These are phyloP conservation scores for Yamadazyma membranifaciens DNA, from an alignment of 1,139 yeast genomes.

Conservation along the genomic window DNA sequence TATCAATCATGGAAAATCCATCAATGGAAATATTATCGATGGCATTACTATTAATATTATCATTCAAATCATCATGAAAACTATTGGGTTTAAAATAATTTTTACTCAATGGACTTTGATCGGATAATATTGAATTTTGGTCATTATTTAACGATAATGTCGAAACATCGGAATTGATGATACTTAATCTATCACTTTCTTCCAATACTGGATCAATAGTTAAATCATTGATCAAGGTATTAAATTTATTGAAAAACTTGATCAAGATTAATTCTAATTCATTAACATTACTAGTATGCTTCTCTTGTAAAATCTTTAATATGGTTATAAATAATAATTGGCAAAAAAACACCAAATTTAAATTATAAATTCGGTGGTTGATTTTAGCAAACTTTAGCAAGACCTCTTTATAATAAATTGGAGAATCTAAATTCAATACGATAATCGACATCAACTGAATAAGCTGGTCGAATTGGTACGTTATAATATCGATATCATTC, in stretches of 20 bases:
- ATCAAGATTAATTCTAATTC: conserved; percentile 5
- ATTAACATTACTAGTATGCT: neutral
- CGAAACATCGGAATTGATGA: conserved; percentile 7
- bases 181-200: conserved; percentile 5
- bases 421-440: conserved; percentile 4
- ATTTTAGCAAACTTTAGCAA: conserved; percentile 8
- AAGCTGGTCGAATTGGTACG: conserved; percentile 8
- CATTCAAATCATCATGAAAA: neutral
- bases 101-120: conserved; percentile 5
- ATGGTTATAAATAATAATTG: conserved; percentile 6
- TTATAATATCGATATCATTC: conserved; percentile 3
- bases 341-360: conserved; percentile 6
- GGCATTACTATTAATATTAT: neutral
- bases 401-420: conserved; percentile 5
- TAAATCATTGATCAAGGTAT: conserved; percentile 1
- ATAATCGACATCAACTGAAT: conserved; percentile 8
- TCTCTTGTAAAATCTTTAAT: neutral
- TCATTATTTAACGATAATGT: conserved; percentile 8
- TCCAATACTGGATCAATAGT: conserved; percentile 5
- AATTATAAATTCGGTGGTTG: conserved; percentile 7
- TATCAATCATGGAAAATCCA: neutral
- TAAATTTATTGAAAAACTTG: conserved; percentile 5
- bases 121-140: conserved; percentile 4
- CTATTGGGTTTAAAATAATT: neutral
- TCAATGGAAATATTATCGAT: neutral